Evolutionary conservation across 495 filamentous ascomycete species (phyloP).

Genomic region (Aspergillus biplanus): DNA sequence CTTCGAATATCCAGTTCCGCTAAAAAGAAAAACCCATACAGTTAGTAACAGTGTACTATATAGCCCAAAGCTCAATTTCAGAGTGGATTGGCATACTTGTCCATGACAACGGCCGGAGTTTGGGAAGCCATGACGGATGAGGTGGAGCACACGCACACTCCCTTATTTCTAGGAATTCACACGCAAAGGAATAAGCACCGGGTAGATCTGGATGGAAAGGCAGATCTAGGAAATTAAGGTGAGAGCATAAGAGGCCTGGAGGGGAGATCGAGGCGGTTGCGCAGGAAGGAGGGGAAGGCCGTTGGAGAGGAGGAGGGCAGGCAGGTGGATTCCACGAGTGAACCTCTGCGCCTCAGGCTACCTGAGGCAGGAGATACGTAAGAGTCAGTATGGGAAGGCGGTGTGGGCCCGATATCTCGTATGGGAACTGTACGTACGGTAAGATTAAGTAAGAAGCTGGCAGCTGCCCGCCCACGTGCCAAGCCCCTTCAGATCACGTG

Average conservation of each 20-base stretch:
- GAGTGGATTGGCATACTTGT: slow-evolving; percentile 78
- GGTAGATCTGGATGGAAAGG: slow-evolving; percentile 15
- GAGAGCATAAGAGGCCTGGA: slow-evolving; percentile 12
- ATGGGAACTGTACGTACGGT: background rate
- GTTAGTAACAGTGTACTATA: slow-evolving; percentile 15
- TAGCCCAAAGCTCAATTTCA: slow-evolving; percentile 1
- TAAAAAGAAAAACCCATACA: slow-evolving; percentile 40
- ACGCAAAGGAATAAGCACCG: background rate
- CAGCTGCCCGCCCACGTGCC: no score
- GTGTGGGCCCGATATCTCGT: slow-evolving; percentile 8
- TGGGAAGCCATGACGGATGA: slow-evolving; percentile 80
- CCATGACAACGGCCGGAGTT: slow-evolving; percentile 99
- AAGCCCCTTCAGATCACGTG: no score
- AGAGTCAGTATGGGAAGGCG: slow-evolving; percentile 11
- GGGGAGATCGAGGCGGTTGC: slow-evolving; percentile 4
- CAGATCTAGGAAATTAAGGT: slow-evolving; percentile 7
- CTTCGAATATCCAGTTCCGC: slow-evolving; percentile 98
- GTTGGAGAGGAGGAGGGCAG: slow-evolving; percentile 11
- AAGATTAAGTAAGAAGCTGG: background rate
- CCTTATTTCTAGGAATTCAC: slow-evolving; percentile 24
- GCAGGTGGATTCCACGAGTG: slow-evolving; percentile 16
- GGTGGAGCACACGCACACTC: slow-evolving; percentile 27
- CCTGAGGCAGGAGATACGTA: slow-evolving; percentile 10
- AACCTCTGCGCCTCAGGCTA: background rate
- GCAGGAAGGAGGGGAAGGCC: slow-evolving; percentile 14